A percentile compares a stretch with the other conserved stretches of the same genome.
Evolutionary conservation across 306 rosid species (phyloP).

Genomic region (Amphicarpaea edgeworthii): DNA sequence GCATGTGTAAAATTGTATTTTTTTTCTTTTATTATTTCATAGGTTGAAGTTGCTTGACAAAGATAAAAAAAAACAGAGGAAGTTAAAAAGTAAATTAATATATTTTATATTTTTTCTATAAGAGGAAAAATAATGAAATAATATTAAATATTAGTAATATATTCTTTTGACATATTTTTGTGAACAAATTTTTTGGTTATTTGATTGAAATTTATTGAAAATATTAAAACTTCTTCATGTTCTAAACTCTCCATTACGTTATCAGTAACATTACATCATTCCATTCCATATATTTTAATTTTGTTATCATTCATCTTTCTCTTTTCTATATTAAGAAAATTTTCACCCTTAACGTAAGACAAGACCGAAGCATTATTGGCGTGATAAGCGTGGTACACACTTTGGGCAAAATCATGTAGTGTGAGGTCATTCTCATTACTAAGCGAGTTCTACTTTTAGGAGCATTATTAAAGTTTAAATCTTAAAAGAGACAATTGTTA

Average conservation of each 20-base stretch:
- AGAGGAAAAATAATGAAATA: no score
- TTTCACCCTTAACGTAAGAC: background rate
- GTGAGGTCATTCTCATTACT: slow-evolving; percentile 22
- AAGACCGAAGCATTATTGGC: background rate
- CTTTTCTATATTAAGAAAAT: background rate
- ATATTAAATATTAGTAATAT: no score
- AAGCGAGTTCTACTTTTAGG: background rate
- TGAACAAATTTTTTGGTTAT: no score
- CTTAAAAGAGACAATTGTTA: background rate
- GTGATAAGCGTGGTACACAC: background rate
- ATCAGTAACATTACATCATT: background rate
- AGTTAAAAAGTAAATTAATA: background rate
- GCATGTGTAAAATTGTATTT: no score
- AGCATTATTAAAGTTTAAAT: background rate
- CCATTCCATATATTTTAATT: background rate
- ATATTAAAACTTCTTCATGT: no score
- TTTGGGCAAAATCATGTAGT: background rate
- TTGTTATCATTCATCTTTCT: background rate
- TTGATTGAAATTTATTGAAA: no score
- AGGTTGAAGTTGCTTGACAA: background rate
- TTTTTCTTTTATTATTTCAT: background rate
- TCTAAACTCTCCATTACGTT: background rate
- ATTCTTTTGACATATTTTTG: no score
- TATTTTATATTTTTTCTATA: background rate
- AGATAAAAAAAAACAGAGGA: background rate